These are phyloP conservation scores for Suillus spraguei DNA, from an alignment of 768 basidiomycete genomes.

Conservation along the genomic window DNA sequence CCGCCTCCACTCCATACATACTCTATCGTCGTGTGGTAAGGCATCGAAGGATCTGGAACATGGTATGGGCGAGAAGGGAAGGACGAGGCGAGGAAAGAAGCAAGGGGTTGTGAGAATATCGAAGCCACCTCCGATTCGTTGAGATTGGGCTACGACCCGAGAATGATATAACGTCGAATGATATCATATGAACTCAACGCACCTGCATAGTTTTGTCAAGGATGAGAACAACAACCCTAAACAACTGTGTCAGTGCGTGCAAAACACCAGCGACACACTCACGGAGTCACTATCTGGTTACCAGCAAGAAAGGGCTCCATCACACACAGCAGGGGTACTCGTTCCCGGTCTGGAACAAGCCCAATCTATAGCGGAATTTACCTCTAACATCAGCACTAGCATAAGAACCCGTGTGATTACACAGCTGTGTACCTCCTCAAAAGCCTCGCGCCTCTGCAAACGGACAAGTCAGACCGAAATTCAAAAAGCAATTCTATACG, in stretches of 20 bases:
- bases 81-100: conserved; percentile 64
- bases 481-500: conserved; percentile 14
- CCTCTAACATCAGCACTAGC: conserved; percentile 2
- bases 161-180: background rate
- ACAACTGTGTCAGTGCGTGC: background rate
- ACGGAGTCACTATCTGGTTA: conserved; percentile 82
- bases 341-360: conserved; percentile 68
- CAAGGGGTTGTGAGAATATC: conserved; percentile 85
- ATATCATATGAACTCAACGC: conserved; percentile 20
- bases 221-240: conserved; percentile 83
- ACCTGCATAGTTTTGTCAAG: conserved; percentile 78
- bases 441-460: conserved; percentile 79
- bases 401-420: background rate
- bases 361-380: conserved; percentile 62
- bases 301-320: conserved; percentile 81
- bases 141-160: conserved; percentile 63
- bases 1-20: conserved; percentile 44
- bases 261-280: conserved; percentile 32
- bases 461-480: background rate
- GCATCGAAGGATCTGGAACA: conserved; percentile 47
- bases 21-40: conserved; percentile 71
- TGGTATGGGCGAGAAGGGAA: conserved; percentile 59
- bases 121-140: conserved; percentile 78
- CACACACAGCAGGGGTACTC: conserved; percentile 75
- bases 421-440: conserved; percentile 68